Conservation (phyloP, 106 monocot genomes). For the Allium sativum region DNA sequence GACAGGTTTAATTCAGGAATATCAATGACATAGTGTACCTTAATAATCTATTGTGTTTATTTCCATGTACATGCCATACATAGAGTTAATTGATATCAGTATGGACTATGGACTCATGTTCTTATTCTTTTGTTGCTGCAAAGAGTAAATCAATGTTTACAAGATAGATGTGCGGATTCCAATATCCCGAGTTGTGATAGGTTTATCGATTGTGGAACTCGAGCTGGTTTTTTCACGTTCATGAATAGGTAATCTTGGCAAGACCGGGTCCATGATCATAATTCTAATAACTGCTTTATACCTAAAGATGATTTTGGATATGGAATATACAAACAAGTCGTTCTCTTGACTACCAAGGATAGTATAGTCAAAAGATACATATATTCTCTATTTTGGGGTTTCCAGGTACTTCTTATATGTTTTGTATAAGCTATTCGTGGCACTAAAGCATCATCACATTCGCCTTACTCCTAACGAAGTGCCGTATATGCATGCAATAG, state of each 20-base stretch:
- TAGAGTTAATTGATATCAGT: no score
- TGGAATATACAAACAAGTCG: constrained; percentile 61
- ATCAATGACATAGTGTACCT: neutral
- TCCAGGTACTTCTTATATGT: constrained; percentile 51
- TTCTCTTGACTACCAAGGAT: constrained; percentile 29
- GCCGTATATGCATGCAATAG: no score
- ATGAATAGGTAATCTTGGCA: neutral
- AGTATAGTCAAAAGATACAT: constrained; percentile 51
- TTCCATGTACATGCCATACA: neutral
- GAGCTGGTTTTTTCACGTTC: neutral
- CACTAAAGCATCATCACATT: no score
- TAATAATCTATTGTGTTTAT: neutral
- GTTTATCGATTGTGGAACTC: constrained; percentile 59
- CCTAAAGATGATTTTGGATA: constrained; percentile 22
- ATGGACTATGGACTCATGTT: neutral
- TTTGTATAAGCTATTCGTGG: neutral
- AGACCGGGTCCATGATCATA: constrained; percentile 24
- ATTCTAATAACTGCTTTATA: constrained; percentile 31
- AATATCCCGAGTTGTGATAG: constrained; percentile 11
- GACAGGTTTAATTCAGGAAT: neutral
- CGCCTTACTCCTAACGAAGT: no score
- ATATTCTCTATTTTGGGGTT: constrained; percentile 85
- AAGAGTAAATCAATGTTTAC: constrained; percentile 77
- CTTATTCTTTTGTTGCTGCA: constrained; percentile 13
- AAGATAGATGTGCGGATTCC: constrained; percentile 23